Conservation (phyloP, 2,329 filamentous ascomycete genomes). For the Didymella arachidicola region DNA sequence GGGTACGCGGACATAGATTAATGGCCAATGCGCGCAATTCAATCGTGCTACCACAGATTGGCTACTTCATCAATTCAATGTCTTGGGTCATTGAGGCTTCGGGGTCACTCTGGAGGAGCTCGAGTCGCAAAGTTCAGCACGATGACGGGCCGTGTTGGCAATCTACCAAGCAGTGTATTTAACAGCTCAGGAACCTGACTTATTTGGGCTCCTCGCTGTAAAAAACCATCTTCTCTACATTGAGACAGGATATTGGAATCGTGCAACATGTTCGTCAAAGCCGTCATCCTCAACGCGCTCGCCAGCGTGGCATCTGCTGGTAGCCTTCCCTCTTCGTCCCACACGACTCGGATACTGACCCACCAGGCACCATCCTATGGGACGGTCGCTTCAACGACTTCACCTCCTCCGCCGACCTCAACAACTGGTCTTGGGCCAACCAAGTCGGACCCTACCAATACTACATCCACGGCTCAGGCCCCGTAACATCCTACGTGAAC, state of each 20-base stretch:
- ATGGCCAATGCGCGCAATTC: slow-evolving; percentile 34
- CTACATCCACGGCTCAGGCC: slow-evolving; percentile 73
- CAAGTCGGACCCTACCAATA: slow-evolving; percentile 76
- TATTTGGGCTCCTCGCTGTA: not conserved
- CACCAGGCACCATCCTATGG: slow-evolving; percentile 63
- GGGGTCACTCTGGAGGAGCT: slow-evolving; percentile 6
- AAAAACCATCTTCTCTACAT: not conserved
- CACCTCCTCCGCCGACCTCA: slow-evolving; percentile 61
- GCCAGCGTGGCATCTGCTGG: slow-evolving; percentile 45
- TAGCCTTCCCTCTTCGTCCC: slow-evolving; percentile 9
- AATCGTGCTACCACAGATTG: slow-evolving; percentile 13
- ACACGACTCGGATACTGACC: not conserved
- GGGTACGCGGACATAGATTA: slow-evolving; percentile 49
- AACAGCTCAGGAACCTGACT: slow-evolving; percentile 7
- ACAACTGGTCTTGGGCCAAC: slow-evolving; percentile 72
- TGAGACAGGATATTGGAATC: not conserved
- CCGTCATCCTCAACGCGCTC: slow-evolving; percentile 40
- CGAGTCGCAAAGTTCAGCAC: slow-evolving; percentile 24
- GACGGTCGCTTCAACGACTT: slow-evolving; percentile 72
- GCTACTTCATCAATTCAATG: slow-evolving; percentile 25
- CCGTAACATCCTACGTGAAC: slow-evolving; percentile 67
- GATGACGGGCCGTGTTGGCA: slow-evolving; percentile 11
- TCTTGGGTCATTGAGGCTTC: slow-evolving; percentile 30
- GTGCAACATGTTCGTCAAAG: slow-evolving; percentile 44
- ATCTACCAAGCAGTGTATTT: slow-evolving; percentile 31